Base-by-base conservation (phyloP, 73 alveolate genomes). In the Paramecium biaurelia region DNA sequence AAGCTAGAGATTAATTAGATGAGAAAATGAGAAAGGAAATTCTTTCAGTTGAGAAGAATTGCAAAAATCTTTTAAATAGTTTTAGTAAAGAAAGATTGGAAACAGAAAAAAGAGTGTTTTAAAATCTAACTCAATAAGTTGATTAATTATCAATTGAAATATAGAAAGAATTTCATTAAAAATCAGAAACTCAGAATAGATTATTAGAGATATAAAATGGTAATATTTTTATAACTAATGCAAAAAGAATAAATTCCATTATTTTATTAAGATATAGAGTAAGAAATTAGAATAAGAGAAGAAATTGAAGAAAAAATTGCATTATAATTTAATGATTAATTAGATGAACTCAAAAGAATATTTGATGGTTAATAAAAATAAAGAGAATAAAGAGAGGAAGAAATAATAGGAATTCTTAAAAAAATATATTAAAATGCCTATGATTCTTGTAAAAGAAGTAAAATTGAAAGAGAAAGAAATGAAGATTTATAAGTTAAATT, bases 301-400 rank as follows among this genome's bases (percentile, higher is more conserved):
- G 93, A 86, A 28, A 53, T 86, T 47, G 93, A 86, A 18, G 79
- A 86, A 9, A 86, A 57, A 32, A 86, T 63, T 37, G 84, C 84
- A 28, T 59, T 67, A 86, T 26, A 67, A 38, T 86, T 86, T 37
- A 67, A 76, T 41, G 89, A 67, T 6, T 86, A 63, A 86, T 63
- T 86, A 34, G 32, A 59, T 57, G 89, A 86, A 67, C 42, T 86
- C 15, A 67, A 67, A 59, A 57, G 72, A 86, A 67, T 86, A 57
- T 86, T 86, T 23, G 93, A 86, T 38, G 38, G 9, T 86, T 70
- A 67, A 63, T 63, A 76, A 86, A 86, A 86, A 67, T 56, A 24
- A 38, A 72, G 93, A 26, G 88, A 86, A 41, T 32, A 32, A 63
- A 49, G 89, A 63, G 93, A 86, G 42, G 93, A 86, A 86, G 93